Evolutionary conservation across 257 asterid species (phyloP).

Genomic region (Gentiana dahurica): DNA sequence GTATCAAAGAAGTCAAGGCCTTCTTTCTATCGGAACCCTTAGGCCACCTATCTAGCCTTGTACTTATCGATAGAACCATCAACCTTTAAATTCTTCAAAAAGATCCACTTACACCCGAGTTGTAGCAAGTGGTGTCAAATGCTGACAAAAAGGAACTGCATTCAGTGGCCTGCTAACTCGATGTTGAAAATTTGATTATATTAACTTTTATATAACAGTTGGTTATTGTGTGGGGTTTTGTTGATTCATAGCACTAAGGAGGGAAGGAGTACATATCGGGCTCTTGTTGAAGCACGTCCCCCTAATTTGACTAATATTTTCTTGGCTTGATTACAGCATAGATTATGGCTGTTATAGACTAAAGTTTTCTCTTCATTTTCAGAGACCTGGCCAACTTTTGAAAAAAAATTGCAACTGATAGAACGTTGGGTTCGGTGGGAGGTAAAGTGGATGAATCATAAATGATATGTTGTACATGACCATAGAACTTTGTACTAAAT

Average conservation of each 20-base stretch:
- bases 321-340: slow-evolving; percentile 29
- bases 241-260: slow-evolving; percentile 60
- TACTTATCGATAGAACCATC: too few species aligned
- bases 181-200: too few species aligned
- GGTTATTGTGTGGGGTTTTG: slow-evolving; percentile 10
- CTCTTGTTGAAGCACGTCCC: slow-evolving; percentile 96
- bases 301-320: slow-evolving; percentile 87
- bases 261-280: slow-evolving; percentile 83
- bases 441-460: slow-evolving; percentile 43
- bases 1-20: too few species aligned
- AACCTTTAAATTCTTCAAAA: too few species aligned
- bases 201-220: slow-evolving; percentile 10
- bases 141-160: too few species aligned
- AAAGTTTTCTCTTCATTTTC: slow-evolving; percentile 11
- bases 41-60: too few species aligned
- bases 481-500: too few species aligned
- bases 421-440: slow-evolving; percentile 99
- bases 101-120: too few species aligned
- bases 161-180: too few species aligned
- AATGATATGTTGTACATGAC: too few species aligned
- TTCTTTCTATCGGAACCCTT: too few species aligned
- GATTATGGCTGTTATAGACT: not conserved
- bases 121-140: too few species aligned
- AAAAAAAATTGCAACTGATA: slow-evolving; percentile 81
- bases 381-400: slow-evolving; percentile 97